These are phyloP conservation scores for Nematocida minor DNA, from an alignment of 371 early-diverging fungal species.

Conservation along the genomic window DNA sequence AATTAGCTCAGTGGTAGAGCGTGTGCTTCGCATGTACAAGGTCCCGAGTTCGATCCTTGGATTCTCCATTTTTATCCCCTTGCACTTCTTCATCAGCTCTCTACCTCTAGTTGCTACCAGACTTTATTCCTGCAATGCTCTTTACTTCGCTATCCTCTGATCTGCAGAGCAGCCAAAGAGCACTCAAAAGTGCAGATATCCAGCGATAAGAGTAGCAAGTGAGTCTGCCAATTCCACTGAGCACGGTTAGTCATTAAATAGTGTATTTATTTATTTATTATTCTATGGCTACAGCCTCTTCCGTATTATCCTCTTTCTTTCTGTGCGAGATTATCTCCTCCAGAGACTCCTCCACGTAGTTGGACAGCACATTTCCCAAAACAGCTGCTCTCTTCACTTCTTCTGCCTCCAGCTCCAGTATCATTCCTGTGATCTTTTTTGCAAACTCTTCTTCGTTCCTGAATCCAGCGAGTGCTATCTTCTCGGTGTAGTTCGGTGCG, in stretches of 20 bases:
- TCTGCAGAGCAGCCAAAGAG: too few relatives aligned
- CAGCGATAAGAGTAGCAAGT: too few relatives aligned
- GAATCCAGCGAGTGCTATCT: constrained; percentile 56
- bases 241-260: neutral
- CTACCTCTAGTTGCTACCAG: neutral
- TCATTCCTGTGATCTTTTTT: constrained; percentile 55
- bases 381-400: constrained; percentile 53
- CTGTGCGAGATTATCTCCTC: constrained; percentile 31
- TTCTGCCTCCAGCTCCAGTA: constrained; percentile 43
- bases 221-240: too few relatives aligned
- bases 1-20: constrained; percentile 66
- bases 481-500: constrained; percentile 55
- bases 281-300: constrained; percentile 27
- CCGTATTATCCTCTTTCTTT: neutral
- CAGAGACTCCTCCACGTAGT: constrained; percentile 52
- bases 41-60: constrained; percentile 65
- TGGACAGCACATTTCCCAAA: constrained; percentile 50
- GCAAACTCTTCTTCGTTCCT: constrained; percentile 60
- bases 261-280: constrained; percentile 8
- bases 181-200: too few relatives aligned
- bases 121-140: too few relatives aligned
- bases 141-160: too few relatives aligned
- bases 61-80: constrained; percentile 59
- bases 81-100: neutral
- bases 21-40: constrained; percentile 65